Evolutionary conservation across 768 basidiomycete species (phyloP).

Genomic region (Suillus spraguei): DNA sequence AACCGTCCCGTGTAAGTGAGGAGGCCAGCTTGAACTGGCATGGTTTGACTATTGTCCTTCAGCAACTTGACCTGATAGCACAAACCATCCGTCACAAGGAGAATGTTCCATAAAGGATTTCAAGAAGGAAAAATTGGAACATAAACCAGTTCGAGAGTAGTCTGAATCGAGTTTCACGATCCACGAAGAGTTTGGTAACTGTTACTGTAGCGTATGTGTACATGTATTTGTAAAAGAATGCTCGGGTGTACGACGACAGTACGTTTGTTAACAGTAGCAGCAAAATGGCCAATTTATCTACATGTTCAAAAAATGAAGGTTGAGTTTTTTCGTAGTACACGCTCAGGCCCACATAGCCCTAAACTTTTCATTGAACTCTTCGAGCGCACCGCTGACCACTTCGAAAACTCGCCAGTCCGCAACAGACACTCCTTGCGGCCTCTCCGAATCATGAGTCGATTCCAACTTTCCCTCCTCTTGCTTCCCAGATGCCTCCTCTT

Average conservation of each 20-base stretch:
- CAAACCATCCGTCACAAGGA: too few relatives aligned
- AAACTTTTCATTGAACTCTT: slow-evolving; percentile 62
- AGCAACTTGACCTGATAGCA: too few relatives aligned
- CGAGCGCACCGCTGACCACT: slow-evolving; percentile 43
- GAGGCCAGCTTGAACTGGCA: slow-evolving; percentile 34
- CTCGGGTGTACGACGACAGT: neutral
- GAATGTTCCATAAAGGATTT: too few relatives aligned
- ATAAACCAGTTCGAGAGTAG: too few relatives aligned
- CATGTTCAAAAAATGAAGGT: neutral
- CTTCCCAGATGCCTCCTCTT: slow-evolving; percentile 10
- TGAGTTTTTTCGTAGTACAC: neutral
- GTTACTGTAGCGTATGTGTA: neutral
- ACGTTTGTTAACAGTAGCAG: neutral
- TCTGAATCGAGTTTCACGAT: too few relatives aligned
- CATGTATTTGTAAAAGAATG: neutral
- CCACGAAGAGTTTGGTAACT: too few relatives aligned
- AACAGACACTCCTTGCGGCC: slow-evolving; percentile 43
- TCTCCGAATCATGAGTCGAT: neutral
- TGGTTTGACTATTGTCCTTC: too few relatives aligned
- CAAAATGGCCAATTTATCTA: neutral
- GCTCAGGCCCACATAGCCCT: slow-evolving; percentile 61
- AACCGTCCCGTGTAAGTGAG: slow-evolving; percentile 47
- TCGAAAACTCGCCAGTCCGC: slow-evolving; percentile 60
- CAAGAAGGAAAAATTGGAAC: too few relatives aligned
- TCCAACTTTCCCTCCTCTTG: slow-evolving; percentile 4